Percentiles rank a stretch among this genome's conserved stretches.
Evolutionary conservation across 1,284 basidiomycete genomes (phyloP).

Genomic region (Trametes sp.): DNA sequence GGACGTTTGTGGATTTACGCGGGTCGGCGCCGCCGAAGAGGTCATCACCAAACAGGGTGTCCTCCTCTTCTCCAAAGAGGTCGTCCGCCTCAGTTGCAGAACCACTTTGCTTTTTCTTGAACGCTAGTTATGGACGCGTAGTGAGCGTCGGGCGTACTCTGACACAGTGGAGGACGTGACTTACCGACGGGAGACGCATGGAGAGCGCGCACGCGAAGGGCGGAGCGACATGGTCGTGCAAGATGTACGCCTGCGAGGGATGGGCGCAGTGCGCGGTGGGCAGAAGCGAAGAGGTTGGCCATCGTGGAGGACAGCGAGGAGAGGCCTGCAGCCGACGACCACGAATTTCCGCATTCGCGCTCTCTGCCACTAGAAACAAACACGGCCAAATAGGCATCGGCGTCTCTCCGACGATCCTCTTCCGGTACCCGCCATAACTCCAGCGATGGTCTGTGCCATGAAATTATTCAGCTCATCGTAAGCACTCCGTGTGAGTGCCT

Average conservation of each 20-base stretch:
- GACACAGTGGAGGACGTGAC: background rate
- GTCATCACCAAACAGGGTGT: slow-evolving; percentile 26
- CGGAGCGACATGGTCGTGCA: background rate
- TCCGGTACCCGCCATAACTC: too few species aligned
- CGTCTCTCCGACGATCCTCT: background rate
- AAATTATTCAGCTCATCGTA: too few species aligned
- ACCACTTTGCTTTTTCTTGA: slow-evolving; percentile 33
- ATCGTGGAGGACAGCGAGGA: slow-evolving; percentile 23
- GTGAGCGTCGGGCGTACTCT: background rate
- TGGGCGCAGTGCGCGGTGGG: slow-evolving; percentile 16
- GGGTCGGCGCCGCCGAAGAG: slow-evolving; percentile 3
- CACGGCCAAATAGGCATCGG: background rate
- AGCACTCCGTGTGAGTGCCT: too few species aligned
- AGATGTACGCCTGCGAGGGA: background rate
- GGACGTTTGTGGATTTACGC: background rate
- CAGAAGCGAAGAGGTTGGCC: slow-evolving; percentile 19
- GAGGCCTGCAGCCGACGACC: background rate
- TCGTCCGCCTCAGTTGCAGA: slow-evolving; percentile 25
- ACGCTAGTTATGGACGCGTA: slow-evolving; percentile 15
- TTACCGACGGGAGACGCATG: slow-evolving; percentile 32
- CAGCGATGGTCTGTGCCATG: too few species aligned
- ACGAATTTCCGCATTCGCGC: slow-evolving; percentile 9
- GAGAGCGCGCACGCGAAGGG: slow-evolving; percentile 9
- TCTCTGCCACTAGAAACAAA: slow-evolving; percentile 13
- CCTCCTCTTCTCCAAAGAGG: slow-evolving; percentile 31